Conservation (phyloP, 2,329 filamentous ascomycete genomes). For the Coniochaeta sp. region DNA sequence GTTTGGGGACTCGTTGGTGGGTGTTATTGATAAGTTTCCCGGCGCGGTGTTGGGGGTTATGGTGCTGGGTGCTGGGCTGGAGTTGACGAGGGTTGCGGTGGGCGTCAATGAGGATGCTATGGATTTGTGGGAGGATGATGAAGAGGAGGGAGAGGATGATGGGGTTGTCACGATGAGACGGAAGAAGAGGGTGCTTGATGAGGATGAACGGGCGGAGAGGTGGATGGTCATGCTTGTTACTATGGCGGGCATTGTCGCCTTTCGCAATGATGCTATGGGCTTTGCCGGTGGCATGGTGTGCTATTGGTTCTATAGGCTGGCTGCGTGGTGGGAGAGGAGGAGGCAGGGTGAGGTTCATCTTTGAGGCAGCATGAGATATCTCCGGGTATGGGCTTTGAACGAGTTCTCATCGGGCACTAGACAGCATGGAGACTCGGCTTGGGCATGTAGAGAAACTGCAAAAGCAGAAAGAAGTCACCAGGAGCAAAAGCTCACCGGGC, state of each 20-base stretch:
- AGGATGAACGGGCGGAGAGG: constrained; percentile 64
- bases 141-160: constrained; percentile 18
- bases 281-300: constrained; percentile 78
- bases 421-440: too few species aligned
- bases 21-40: constrained; percentile 66
- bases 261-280: constrained; percentile 83
- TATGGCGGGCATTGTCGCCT: constrained; percentile 72
- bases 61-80: constrained; percentile 82
- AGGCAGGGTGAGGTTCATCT: constrained; percentile 1
- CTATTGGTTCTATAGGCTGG: constrained; percentile 57
- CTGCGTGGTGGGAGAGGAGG: constrained; percentile 27
- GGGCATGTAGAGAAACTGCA: too few species aligned
- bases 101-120: constrained; percentile 67
- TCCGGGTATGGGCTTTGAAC: too few species aligned
- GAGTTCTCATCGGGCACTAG: too few species aligned
- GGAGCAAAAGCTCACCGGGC: too few species aligned
- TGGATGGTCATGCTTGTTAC: constrained; percentile 92
- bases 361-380: background rate
- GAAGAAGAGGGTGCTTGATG: constrained; percentile 46
- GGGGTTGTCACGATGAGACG: constrained; percentile 22
- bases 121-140: constrained; percentile 53
- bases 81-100: constrained; percentile 79
- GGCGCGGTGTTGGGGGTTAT: constrained; percentile 74
- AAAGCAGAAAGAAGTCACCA: too few species aligned
- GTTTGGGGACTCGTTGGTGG: constrained; percentile 67